Conservation (phyloP, 2,329 filamentous ascomycete species). For the Tolypocladium tropicale region DNA sequence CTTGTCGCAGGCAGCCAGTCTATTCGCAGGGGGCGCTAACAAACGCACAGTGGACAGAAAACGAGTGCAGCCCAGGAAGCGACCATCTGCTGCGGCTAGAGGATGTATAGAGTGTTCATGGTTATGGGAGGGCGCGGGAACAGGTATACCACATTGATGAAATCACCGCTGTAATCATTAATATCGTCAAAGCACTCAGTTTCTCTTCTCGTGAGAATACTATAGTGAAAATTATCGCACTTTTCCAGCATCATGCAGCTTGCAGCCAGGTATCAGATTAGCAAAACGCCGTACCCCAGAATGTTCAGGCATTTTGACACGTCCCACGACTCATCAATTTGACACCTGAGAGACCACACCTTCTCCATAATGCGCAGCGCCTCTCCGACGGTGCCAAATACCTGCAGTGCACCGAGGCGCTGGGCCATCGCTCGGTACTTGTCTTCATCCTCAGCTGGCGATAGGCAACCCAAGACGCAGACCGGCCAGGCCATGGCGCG, state of each 20-base stretch:
- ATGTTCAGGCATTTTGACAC: slow-evolving; percentile 30
- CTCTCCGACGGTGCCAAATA: slow-evolving; percentile 35
- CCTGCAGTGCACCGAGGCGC: slow-evolving; percentile 28
- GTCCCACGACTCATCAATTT: slow-evolving; percentile 33
- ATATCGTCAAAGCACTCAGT: not conserved
- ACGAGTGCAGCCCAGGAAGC: slow-evolving; percentile 26
- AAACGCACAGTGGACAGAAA: slow-evolving; percentile 7
- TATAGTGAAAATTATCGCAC: not conserved
- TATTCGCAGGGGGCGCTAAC: not conserved
- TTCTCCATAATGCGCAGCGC: slow-evolving; percentile 34
- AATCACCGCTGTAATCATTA: not conserved
- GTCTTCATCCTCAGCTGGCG: slow-evolving; percentile 26
- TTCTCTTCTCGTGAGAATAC: not conserved
- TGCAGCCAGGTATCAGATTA: slow-evolving; percentile 21
- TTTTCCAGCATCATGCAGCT: not conserved
- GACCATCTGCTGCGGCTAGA: slow-evolving; percentile 31
- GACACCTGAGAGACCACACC: slow-evolving; percentile 30
- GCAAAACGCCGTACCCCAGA: slow-evolving; percentile 26
- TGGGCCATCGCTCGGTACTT: slow-evolving; percentile 30
- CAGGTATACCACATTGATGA: not conserved
- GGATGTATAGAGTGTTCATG: not conserved
- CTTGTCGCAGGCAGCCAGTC: not conserved
- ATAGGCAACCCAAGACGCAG: slow-evolving; percentile 31
- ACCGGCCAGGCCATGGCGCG: slow-evolving; percentile 29
- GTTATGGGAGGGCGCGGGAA: not conserved